phyloP scores from a whole-genome alignment of 768 basidiomycete genomes.

The Kwoniella bestiolae region DNA sequence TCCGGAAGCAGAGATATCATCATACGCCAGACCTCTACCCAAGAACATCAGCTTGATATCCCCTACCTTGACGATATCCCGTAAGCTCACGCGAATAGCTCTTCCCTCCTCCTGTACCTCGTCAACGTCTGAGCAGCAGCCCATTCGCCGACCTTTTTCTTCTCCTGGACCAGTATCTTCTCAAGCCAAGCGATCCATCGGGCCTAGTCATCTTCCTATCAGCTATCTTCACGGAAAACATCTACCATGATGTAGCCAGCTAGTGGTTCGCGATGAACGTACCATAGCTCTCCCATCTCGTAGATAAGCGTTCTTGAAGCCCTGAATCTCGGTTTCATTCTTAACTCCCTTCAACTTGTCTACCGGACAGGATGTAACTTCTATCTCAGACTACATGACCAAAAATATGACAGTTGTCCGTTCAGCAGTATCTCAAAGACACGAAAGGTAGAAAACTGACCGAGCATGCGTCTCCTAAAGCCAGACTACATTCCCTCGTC shows the following conservation, averaged over 20 bases:
- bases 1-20: conserved; percentile 78
- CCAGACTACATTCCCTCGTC: conserved; percentile 46
- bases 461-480: conserved; percentile 44
- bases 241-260: neutral
- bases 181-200: conserved; percentile 90
- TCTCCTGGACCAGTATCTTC: conserved; percentile 72
- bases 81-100: conserved; percentile 52
- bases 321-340: conserved; percentile 82
- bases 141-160: conserved; percentile 81
- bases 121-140: conserved; percentile 80
- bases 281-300: conserved; percentile 79
- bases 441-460: conserved; percentile 37
- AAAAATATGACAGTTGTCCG: neutral
- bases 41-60: neutral
- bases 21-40: conserved; percentile 58
- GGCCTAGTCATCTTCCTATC: no score
- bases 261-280: neutral
- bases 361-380: conserved; percentile 68
- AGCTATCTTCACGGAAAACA: no score
- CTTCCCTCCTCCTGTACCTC: conserved; percentile 44
- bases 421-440: no score
- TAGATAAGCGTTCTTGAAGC: conserved; percentile 79
- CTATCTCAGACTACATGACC: conserved; percentile 28
- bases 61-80: no score
- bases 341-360: conserved; percentile 84